Conservation (phyloP, 257 asterid genomes). For the Mentha longifolia region DNA sequence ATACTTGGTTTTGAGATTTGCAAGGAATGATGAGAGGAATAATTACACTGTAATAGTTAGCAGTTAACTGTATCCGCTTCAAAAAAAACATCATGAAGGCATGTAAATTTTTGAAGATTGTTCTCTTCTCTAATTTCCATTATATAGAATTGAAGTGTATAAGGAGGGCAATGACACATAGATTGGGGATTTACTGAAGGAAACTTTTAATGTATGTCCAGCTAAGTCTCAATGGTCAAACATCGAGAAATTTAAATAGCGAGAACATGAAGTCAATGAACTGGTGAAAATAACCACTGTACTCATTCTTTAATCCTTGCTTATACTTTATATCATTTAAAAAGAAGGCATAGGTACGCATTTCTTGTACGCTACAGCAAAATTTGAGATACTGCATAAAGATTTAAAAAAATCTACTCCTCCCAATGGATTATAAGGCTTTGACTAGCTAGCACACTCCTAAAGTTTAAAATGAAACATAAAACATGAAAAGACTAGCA, state of each 20-base stretch:
- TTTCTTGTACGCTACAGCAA: no score
- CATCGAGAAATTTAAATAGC: not conserved
- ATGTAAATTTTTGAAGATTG: not conserved
- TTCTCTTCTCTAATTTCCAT: not conserved
- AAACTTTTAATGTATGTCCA: no score
- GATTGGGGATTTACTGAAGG: not conserved
- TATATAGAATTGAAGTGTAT: not conserved
- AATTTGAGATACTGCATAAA: not conserved
- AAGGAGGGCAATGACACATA: not conserved
- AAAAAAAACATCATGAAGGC: not conserved
- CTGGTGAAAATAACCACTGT: not conserved
- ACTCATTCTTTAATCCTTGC: not conserved
- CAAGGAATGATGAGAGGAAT: no score
- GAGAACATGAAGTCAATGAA: not conserved
- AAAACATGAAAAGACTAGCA: no score
- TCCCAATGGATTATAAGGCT: not conserved
- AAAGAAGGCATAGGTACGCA: not conserved
- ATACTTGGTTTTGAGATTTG: no score
- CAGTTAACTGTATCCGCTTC: not conserved
- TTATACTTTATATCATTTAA: no score
- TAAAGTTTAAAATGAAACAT: no score
- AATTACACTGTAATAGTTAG: not conserved
- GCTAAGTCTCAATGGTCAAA: not conserved
- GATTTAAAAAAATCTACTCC: not conserved
- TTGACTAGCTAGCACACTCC: not conserved